Evolutionary conservation across 2,329 filamentous ascomycete species (phyloP), one percentile per base, ranked within the genome.

Genomic region (Ploettnerulaceae sp.): DNA sequence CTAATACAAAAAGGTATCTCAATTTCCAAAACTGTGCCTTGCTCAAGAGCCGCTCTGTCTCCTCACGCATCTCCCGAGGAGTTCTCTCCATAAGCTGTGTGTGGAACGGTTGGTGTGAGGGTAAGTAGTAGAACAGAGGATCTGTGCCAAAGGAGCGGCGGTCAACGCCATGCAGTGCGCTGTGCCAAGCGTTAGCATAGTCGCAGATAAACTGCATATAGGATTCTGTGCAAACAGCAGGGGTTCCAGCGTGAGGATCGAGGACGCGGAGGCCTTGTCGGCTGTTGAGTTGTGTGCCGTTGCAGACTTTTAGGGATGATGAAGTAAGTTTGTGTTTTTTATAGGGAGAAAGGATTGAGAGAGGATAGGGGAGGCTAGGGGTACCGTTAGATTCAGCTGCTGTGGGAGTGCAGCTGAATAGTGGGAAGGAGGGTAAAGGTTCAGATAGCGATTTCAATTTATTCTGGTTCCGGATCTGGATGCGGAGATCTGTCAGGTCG

Each of bases 151-250:
- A 7, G 5, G 50, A 53, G 18, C 34, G 33, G 17, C 26, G 42
- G 14, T 53, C 47, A 1, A 42, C 42, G 5, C 39, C 38, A 2
- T 32, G 45, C 9, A 48, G 32, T 18, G 31, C 33, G 20, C 18
- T 35, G 33, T 53, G 51, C 51, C 48, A 53, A 11, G 21, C 17
- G 26, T 53, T 53, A 5, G 51, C 51, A 22, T 51, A 51, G 14
- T 54, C 45, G 37, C 49, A 52, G 31, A 49, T 34, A 26, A 41
- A 47, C 38, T 54, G 48, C 2, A 54, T 28, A 25, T 51, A 47
- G 14, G 33, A 33, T 28, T 51, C 36, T 22, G 45, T 54, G 17
- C 45, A 49, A 7, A 39, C 18, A 1, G 42, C 26, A 7, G 45
- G 45, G 8, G 45, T 53, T 3, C 51, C 51, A 24, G 41, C 39